These are phyloP conservation scores for Hypomontagnella monticulosa DNA, from an alignment of 495 filamentous ascomycete genomes.

Conservation along the genomic window DNA sequence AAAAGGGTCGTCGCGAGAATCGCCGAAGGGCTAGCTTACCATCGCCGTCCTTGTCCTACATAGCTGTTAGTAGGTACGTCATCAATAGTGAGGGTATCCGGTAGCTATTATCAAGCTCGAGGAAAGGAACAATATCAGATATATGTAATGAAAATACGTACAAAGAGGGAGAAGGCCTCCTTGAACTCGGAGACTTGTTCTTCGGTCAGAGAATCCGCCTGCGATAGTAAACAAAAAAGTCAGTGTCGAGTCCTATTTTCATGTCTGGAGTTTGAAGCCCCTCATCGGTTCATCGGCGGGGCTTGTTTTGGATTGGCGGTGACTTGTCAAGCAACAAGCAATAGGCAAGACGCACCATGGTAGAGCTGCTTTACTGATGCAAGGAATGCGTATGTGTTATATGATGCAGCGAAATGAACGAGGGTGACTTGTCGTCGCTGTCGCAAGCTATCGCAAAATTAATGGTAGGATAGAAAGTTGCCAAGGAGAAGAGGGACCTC, in stretches of 20 bases:
- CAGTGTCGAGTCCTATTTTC: constrained; percentile 40
- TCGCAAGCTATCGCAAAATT: constrained; percentile 24
- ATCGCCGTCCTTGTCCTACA: constrained; percentile 99
- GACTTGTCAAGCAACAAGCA: constrained; percentile 8
- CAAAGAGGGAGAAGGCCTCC: constrained; percentile 99
- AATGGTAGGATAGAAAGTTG: constrained; percentile 11
- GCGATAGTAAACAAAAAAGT: constrained; percentile 37
- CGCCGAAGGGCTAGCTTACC: constrained; percentile 70
- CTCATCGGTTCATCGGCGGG: constrained; percentile 39
- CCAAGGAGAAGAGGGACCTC: constrained; percentile 34
- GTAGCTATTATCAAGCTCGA: neutral
- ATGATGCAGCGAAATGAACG: constrained; percentile 26
- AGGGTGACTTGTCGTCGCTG: constrained; percentile 29
- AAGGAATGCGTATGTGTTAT: constrained; percentile 3
- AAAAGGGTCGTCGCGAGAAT: neutral
- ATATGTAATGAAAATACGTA: constrained; percentile 65
- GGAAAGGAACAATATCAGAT: neutral
- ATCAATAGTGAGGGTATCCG: constrained; percentile 17
- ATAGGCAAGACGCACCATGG: constrained; percentile 39
- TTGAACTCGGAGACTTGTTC: constrained; percentile 99
- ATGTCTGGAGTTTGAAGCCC: constrained; percentile 23
- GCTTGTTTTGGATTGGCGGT: constrained; percentile 33
- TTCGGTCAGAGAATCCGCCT: constrained; percentile 96
- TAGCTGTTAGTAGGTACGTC: constrained; percentile 40
- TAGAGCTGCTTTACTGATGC: constrained; percentile 22